A percentile compares a stretch with the other conserved stretches of the same genome.
phyloP scores from a whole-genome alignment of 495 filamentous ascomycete species.

The Pyrenopolyporus hunteri region DNA sequence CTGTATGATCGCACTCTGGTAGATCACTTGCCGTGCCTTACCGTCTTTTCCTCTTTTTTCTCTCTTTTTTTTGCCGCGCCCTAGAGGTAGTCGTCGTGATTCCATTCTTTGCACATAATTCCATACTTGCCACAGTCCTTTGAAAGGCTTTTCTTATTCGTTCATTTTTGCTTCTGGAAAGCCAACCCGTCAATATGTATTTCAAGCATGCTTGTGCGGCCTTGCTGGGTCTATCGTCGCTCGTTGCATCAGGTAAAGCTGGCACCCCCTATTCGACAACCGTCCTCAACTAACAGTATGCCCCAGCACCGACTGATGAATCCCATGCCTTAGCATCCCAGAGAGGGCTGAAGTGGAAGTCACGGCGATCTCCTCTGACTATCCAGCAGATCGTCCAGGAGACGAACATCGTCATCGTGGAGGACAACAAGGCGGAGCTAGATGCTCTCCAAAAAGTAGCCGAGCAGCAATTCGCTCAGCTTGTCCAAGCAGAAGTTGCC shows the following conservation, averaged over 20 bases:
- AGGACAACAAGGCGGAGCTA: conserved; percentile 40
- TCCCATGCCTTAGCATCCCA: conserved; percentile 11
- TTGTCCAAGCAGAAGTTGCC: conserved; percentile 44
- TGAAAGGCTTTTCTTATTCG: conserved; percentile 40
- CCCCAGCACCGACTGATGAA: conserved; percentile 35
- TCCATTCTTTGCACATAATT: conserved; percentile 30
- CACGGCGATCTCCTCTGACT: conserved; percentile 27
- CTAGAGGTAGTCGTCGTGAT: conserved; percentile 34
- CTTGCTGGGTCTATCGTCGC: conserved; percentile 39
- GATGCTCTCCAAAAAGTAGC: conserved; percentile 41
- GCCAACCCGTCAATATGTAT: conserved; percentile 40
- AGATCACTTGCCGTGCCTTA: conserved; percentile 29
- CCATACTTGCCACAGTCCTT: conserved; percentile 31
- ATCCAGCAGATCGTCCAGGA: conserved; percentile 41
- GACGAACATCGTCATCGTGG: conserved; percentile 38
- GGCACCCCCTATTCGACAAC: not conserved
- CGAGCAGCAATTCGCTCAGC: conserved; percentile 44
- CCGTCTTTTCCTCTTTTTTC: conserved; percentile 30
- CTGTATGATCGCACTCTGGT: conserved; percentile 31
- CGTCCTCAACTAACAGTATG: conserved; percentile 14
- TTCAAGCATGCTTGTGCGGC: conserved; percentile 36
- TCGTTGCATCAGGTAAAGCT: conserved; percentile 42
- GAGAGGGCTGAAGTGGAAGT: conserved; percentile 37
- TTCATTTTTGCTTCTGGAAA: conserved; percentile 38
- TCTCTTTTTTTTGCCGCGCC: conserved; percentile 33